Evolutionary conservation across 306 rosid genomes (phyloP).

Genomic region (Mimosa pudica): DNA sequence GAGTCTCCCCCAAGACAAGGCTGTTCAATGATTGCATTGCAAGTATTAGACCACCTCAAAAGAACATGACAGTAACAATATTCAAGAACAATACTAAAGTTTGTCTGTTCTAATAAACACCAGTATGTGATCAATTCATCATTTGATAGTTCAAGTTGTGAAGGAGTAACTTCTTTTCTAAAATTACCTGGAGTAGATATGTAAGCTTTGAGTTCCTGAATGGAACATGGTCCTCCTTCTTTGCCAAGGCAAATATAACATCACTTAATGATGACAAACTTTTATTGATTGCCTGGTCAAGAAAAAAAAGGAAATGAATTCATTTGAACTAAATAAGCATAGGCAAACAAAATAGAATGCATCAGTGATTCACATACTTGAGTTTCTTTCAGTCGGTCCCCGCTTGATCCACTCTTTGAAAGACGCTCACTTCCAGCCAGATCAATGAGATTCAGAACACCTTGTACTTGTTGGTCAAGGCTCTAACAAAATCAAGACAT

Average conservation of each 20-base stretch:
- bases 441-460: conserved; percentile 89
- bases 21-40: conserved; percentile 48
- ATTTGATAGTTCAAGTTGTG: neutral
- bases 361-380: conserved; percentile 57
- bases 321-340: conserved; percentile 16
- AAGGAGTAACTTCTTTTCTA: neutral
- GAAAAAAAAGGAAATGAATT: conserved; percentile 27
- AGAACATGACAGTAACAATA: neutral
- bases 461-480: conserved; percentile 97
- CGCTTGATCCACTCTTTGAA: conserved; percentile 90
- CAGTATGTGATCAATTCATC: neutral
- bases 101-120: neutral
- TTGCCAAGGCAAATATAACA: conserved; percentile 93
- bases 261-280: conserved; percentile 90
- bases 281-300: conserved; percentile 79
- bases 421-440: conserved; percentile 99
- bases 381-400: conserved; percentile 95
- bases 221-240: conserved; percentile 93
- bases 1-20: conserved; percentile 98
- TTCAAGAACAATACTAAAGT: neutral
- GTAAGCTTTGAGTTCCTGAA: conserved; percentile 97
- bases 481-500: conserved; percentile 50
- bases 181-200: conserved; percentile 90
- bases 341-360: conserved; percentile 14
- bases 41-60: conserved; percentile 30